A percentile compares a stretch with the other conserved stretches of the same genome.
Evolutionary conservation across 2,329 filamentous ascomycete genomes (phyloP).

Genomic region (Curvularia eragrostidis): DNA sequence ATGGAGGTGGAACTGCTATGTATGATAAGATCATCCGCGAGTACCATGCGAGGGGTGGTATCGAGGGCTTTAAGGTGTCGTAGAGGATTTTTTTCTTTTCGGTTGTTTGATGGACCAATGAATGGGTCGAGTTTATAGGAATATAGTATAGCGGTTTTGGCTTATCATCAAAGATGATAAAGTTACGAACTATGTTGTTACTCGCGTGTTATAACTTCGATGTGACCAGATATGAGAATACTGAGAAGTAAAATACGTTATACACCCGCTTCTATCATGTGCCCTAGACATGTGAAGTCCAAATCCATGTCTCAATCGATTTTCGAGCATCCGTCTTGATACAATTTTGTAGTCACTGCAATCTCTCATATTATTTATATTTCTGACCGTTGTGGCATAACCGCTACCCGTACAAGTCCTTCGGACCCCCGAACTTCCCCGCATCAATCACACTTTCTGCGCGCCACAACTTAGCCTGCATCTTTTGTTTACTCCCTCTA

Average conservation of each 20-base stretch:
- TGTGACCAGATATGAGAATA: too few relatives aligned
- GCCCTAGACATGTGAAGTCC: background rate
- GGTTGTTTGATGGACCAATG: too few relatives aligned
- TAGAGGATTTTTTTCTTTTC: background rate
- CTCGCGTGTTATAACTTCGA: too few relatives aligned
- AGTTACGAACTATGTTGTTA: too few relatives aligned
- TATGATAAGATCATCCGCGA: conserved; percentile 13
- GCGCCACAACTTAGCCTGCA: conserved; percentile 1
- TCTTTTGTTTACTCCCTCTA: conserved; percentile 6
- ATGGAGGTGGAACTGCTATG: conserved; percentile 12
- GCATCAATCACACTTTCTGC: conserved; percentile 17
- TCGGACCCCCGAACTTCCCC: conserved; percentile 21
- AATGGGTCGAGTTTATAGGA: too few relatives aligned
- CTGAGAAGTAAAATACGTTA: background rate
- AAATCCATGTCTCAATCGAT: background rate
- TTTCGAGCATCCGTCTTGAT: background rate
- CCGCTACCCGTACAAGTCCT: background rate
- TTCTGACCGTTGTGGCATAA: background rate
- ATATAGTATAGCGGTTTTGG: too few relatives aligned
- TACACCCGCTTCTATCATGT: background rate
- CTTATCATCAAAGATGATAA: too few relatives aligned
- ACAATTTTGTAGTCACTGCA: background rate
- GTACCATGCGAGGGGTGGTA: conserved; percentile 15
- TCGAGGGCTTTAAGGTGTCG: conserved; percentile 14
- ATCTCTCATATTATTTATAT: background rate